These are phyloP conservation scores for Exophiala phaeomuriformis DNA, from an alignment of 2,329 filamentous ascomycete species.

Conservation along the genomic window DNA sequence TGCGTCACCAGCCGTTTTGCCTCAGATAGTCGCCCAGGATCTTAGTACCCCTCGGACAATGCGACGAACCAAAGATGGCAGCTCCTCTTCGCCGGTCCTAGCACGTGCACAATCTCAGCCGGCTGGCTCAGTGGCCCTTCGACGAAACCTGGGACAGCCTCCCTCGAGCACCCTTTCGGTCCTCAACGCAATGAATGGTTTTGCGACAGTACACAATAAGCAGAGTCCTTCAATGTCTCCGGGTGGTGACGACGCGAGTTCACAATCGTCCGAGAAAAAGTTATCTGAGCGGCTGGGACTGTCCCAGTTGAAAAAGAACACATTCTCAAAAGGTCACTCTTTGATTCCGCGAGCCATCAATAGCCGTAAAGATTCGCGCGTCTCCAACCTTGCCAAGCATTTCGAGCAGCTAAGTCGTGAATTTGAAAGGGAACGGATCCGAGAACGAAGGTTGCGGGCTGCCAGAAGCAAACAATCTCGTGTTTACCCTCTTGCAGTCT, in stretches of 20 bases:
- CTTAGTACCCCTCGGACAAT: conserved; percentile 22
- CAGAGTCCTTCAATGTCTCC: conserved; percentile 9
- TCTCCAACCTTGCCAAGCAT: conserved; percentile 86
- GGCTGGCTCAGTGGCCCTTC: conserved; percentile 30
- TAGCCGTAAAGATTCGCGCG: conserved; percentile 65
- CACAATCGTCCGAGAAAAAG: conserved; percentile 59
- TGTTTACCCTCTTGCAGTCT: conserved; percentile 80
- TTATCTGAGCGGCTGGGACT: conserved; percentile 66
- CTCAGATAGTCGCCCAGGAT: not conserved
- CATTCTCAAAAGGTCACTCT: conserved; percentile 50
- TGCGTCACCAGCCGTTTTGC: not conserved
- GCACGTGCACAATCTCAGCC: conserved; percentile 48
- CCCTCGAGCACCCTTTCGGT: conserved; percentile 22
- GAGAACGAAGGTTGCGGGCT: conserved; percentile 73
- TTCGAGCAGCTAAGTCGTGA: conserved; percentile 95
- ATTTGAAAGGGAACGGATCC: conserved; percentile 87
- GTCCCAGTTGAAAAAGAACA: conserved; percentile 54
- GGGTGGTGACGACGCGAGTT: conserved; percentile 28
- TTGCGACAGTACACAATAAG: conserved; percentile 14
- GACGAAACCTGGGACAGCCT: conserved; percentile 28
- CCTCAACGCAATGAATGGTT: conserved; percentile 23
- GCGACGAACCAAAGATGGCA: conserved; percentile 24
- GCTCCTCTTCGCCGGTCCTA: conserved; percentile 41
- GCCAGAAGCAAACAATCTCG: conserved; percentile 69
- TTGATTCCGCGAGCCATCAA: conserved; percentile 78